Evolutionary conservation across 2,329 filamentous ascomycete genomes (phyloP), one percentile per base, ranked within the genome.

Genomic region (Fusarium solani-melongenae): DNA sequence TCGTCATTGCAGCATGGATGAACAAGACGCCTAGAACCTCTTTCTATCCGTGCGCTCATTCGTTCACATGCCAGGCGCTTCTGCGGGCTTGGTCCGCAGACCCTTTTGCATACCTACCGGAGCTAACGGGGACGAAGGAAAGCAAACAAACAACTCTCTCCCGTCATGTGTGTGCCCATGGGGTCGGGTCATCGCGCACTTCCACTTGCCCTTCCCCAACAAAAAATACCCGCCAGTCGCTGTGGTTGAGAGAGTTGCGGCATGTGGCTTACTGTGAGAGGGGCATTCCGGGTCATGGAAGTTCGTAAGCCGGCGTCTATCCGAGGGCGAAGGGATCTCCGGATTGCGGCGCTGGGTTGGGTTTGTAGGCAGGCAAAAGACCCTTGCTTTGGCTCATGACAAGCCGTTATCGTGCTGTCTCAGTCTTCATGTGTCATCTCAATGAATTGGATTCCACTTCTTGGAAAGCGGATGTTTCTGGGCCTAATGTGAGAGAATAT

Each of bases 221-320:
- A 74, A 74, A 72, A 72, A 66, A 49, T 29, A 59, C 38, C 39
- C 61, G 31, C 39, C 39, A 33, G 55, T 65, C 34, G 49, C 49
- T 66, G 57, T 55, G 44, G 71, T 74, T 74, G 71, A 74, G 71
- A 74, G 71, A 63, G 39, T 57, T 70, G 64, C 64, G 39, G n/a
- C 14, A 22, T 64, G 51, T 64, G 62, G 51, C 53, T 58, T 51
- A 56, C 60, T 29, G 8, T 39, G 36, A 27, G 41, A 39, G 55
- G 46, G 34, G 61, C n/a, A 11, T 57, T 9, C 27, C 46, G 34
- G 49, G 29, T 44, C 27, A n/a, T n/a, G n/a, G n/a, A n/a, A 29
- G 34, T 46, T 38, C 38, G 36, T 49, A 31, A 53, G 38, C 68
- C 61, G 36, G 59, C 56, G 41, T 51, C 34, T 33, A 34, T 57